phyloP scores from a whole-genome alignment of 1,284 basidiomycete genomes.

The Leucoagaricus sp. region DNA sequence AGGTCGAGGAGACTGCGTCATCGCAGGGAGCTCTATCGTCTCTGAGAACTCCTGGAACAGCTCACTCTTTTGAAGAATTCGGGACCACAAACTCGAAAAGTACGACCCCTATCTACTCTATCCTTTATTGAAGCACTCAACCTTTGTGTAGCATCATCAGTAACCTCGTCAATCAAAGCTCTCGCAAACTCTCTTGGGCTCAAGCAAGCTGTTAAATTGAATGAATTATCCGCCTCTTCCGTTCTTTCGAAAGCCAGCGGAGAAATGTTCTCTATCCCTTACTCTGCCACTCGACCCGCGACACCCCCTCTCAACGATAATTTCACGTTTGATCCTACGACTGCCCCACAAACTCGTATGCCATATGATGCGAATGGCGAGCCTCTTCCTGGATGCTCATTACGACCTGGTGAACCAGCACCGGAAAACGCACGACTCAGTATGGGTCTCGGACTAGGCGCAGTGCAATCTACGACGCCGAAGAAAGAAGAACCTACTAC shows the following conservation, averaged over 20 bases:
- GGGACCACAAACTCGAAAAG: constrained; percentile 66
- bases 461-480: constrained; percentile 35
- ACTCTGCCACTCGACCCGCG: constrained; percentile 51
- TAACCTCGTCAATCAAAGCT: constrained; percentile 68
- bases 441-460: constrained; percentile 40
- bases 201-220: constrained; percentile 45
- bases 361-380: constrained; percentile 32
- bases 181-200: constrained; percentile 70
- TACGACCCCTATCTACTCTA: constrained; percentile 35
- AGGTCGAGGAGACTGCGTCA: constrained; percentile 53
- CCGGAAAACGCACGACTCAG: constrained; percentile 59
- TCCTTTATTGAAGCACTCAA: constrained; percentile 12
- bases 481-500: constrained; percentile 44
- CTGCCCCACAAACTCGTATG: constrained; percentile 20
- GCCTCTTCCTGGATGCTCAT: constrained; percentile 57
- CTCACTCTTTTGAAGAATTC: constrained; percentile 55
- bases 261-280: constrained; percentile 42
- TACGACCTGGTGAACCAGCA: constrained; percentile 57
- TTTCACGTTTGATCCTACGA: constrained; percentile 46
- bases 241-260: constrained; percentile 3
- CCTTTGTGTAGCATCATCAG: constrained; percentile 44
- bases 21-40: constrained; percentile 51
- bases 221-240: constrained; percentile 15
- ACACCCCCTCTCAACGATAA: constrained; percentile 41
- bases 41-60: constrained; percentile 34